Conservation (phyloP, 1,284 basidiomycete species). For the Ustilago cynodontis region DNA sequence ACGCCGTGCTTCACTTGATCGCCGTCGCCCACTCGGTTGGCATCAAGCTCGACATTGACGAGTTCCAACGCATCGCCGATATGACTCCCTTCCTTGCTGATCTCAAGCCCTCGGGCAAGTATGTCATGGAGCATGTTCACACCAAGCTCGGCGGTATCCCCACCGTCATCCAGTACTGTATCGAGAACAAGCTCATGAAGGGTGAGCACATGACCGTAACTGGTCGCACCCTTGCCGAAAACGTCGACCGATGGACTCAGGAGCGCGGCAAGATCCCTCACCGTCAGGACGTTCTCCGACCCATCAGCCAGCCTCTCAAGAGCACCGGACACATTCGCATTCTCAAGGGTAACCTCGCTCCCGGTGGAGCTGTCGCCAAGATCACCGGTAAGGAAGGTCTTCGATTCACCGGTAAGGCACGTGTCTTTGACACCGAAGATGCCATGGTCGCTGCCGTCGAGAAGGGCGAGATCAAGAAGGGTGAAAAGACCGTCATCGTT, state of each 20-base stretch:
- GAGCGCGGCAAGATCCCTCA: slow-evolving; percentile 61
- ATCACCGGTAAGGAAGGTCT: slow-evolving; percentile 70
- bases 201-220: slow-evolving; percentile 69
- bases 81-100: slow-evolving; percentile 68
- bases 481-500: slow-evolving; percentile 69
- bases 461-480: slow-evolving; percentile 64
- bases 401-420: slow-evolving; percentile 66
- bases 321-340: slow-evolving; percentile 67
- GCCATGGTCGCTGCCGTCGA: slow-evolving; percentile 68
- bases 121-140: slow-evolving; percentile 70
- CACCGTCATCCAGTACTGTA: slow-evolving; percentile 72
- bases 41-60: slow-evolving; percentile 64
- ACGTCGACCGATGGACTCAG: slow-evolving; percentile 77
- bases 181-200: slow-evolving; percentile 71
- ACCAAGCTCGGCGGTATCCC: slow-evolving; percentile 65
- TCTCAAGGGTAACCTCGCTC: slow-evolving; percentile 68
- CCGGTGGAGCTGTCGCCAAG: slow-evolving; percentile 69
- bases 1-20: slow-evolving; percentile 68
- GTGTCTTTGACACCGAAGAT: slow-evolving; percentile 69
- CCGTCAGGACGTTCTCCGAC: slow-evolving; percentile 64
- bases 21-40: slow-evolving; percentile 68
- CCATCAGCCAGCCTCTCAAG: slow-evolving; percentile 66
- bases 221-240: slow-evolving; percentile 66
- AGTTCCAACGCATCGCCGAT: slow-evolving; percentile 68
- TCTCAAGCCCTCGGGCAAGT: slow-evolving; percentile 69